A percentile compares a stretch with the other conserved stretches of the same genome.
Conservation (phyloP, 2,329 filamentous ascomycete genomes). For the Dactylellina drechsleri region DNA sequence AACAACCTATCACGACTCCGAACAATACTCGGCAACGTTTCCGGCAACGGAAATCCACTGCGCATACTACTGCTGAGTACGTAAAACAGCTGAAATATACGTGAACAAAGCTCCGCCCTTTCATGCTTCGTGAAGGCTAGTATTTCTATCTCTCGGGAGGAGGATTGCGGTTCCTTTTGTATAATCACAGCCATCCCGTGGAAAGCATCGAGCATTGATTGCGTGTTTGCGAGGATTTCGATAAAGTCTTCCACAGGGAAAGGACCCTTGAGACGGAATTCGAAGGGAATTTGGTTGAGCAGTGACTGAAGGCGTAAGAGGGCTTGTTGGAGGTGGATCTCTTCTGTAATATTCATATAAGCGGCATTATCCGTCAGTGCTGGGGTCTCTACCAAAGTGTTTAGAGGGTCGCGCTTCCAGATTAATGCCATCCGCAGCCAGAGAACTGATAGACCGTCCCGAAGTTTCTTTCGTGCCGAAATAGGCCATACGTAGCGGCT, state of each 20-base stretch:
- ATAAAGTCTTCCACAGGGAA: constrained; percentile 80
- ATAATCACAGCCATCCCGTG: constrained; percentile 96
- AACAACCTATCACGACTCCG: constrained; percentile 83
- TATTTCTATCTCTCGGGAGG: constrained; percentile 81
- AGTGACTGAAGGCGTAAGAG: constrained; percentile 61
- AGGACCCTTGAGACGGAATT: constrained; percentile 87
- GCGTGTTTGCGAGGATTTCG: constrained; percentile 80
- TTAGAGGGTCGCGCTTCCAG: constrained; percentile 92
- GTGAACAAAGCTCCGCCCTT: constrained; percentile 80
- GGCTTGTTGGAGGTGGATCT: constrained; percentile 77
- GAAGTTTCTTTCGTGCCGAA: constrained; percentile 85
- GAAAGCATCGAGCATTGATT: constrained; percentile 88
- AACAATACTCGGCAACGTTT: constrained; percentile 84
- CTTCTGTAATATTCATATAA: constrained; percentile 89
- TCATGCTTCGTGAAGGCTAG: constrained; percentile 82
- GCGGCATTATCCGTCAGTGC: constrained; percentile 61
- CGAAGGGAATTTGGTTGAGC: constrained; percentile 78
- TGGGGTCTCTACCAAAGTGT: constrained; percentile 70
- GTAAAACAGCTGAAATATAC: constrained; percentile 86
- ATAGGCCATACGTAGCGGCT: constrained; percentile 94
- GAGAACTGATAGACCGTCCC: constrained; percentile 86
- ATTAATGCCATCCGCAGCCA: constrained; percentile 95
- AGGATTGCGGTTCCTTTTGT: constrained; percentile 78
- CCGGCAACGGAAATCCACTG: constrained; percentile 90
- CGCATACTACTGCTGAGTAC: constrained; percentile 94